Evolutionary conservation across 176 grass and related monocot species (phyloP).

Genomic region (Aegilops speltoides): DNA sequence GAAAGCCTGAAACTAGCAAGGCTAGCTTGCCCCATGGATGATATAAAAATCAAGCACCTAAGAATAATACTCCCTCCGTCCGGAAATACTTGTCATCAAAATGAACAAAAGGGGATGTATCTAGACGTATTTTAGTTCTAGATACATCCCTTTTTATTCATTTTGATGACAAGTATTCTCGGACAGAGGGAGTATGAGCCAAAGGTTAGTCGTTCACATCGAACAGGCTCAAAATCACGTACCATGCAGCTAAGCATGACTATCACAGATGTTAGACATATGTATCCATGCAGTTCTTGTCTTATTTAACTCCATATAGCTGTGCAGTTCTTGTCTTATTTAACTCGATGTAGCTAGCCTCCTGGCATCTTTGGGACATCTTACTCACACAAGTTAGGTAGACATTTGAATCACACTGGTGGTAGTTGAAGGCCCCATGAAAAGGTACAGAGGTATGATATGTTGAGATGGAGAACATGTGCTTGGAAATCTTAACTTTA

Average conservation of each 20-base stretch:
- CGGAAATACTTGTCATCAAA: too few relatives aligned
- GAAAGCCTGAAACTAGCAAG: neutral
- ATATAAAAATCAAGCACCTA: constrained; percentile 1
- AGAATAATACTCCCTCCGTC: neutral
- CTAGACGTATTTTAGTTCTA: too few relatives aligned
- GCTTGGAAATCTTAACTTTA: neutral
- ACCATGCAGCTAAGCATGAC: constrained; percentile 14
- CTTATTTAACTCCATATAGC: constrained; percentile 23
- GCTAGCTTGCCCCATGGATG: neutral
- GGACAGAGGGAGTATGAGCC: neutral
- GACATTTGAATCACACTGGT: neutral
- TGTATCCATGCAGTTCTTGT: neutral
- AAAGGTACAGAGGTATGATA: neutral
- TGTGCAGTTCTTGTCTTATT: constrained; percentile 11
- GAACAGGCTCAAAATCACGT: constrained; percentile 3
- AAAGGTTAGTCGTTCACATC: constrained; percentile 7
- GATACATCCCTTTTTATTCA: too few relatives aligned
- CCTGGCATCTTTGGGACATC: constrained; percentile 17
- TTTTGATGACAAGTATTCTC: too few relatives aligned
- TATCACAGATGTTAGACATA: neutral
- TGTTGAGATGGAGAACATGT: constrained; percentile 2
- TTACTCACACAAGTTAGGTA: constrained; percentile 23
- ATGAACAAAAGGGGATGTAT: too few relatives aligned
- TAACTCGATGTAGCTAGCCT: constrained; percentile 18
- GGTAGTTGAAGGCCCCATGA: constrained; percentile 10